Conservation (phyloP, 108 stramenopile species). For the Skeletonema grethae region DNA sequence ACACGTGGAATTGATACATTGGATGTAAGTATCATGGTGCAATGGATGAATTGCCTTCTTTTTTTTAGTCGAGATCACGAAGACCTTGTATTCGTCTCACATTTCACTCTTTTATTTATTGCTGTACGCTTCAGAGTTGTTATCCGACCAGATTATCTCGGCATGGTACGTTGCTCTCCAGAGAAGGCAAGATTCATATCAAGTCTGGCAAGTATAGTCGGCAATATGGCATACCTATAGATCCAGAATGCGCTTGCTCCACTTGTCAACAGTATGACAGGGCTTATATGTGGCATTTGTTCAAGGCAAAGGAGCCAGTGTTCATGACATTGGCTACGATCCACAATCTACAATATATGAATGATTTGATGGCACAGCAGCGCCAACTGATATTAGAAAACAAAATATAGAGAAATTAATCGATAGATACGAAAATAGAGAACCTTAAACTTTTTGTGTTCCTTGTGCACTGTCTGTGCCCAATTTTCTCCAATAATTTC, state of each 20-base stretch:
- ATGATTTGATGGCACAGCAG: slow-evolving; percentile 82
- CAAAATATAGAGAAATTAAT: slow-evolving; percentile 24
- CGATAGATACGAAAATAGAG: background rate
- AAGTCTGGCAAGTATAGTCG: slow-evolving; percentile 58
- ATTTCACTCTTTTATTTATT: too few species aligned
- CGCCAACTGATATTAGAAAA: slow-evolving; percentile 84
- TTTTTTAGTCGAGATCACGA: too few species aligned
- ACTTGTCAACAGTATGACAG: slow-evolving; percentile 89
- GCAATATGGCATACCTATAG: slow-evolving; percentile 75
- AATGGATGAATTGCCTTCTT: too few species aligned
- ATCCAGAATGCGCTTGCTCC: slow-evolving; percentile 73
- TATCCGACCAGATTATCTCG: slow-evolving; percentile 90
- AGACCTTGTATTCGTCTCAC: too few species aligned
- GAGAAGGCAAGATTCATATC: slow-evolving; percentile 65
- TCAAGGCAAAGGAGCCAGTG: slow-evolving; percentile 91
- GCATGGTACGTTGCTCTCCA: slow-evolving; percentile 82
- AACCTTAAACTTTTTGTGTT: background rate
- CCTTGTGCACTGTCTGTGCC: background rate
- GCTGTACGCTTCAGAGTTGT: too few species aligned
- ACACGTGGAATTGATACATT: slow-evolving; percentile 86
- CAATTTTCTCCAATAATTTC: background rate
- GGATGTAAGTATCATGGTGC: too few species aligned
- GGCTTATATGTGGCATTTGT: slow-evolving; percentile 91
- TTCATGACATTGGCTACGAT: slow-evolving; percentile 74
- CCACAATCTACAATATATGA: slow-evolving; percentile 95